Conservation (phyloP, 257 asterid species). For the Fraxinus cuspidata region DNA sequence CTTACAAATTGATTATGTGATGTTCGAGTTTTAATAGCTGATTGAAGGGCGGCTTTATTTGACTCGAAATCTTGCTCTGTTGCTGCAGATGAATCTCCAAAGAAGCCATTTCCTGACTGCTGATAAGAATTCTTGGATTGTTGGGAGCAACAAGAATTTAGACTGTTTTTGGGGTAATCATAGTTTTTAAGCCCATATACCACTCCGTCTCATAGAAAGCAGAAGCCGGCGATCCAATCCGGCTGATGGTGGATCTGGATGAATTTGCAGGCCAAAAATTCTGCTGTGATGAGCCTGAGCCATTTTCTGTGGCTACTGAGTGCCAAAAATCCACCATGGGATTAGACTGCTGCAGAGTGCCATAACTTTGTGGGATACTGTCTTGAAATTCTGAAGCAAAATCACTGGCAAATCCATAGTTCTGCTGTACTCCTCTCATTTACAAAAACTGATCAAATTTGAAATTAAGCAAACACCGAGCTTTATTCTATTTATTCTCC, state of each 20-base stretch:
- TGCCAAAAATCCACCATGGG: constrained; percentile 35
- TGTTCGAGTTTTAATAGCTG: constrained; percentile 23
- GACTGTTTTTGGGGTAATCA: constrained; percentile 33
- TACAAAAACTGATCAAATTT: neutral
- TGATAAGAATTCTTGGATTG: constrained; percentile 35
- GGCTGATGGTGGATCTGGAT: constrained; percentile 47
- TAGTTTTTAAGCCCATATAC: constrained; percentile 45
- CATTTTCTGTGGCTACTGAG: constrained; percentile 30
- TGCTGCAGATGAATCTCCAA: constrained; percentile 29
- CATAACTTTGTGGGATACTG: constrained; percentile 32
- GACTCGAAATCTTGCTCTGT: constrained; percentile 26
- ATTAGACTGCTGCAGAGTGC: constrained; percentile 32
- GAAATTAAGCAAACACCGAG: neutral
- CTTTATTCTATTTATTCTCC: constrained; percentile 12
- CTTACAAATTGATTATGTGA: constrained; percentile 21
- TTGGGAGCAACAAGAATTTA: constrained; percentile 21
- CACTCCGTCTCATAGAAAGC: constrained; percentile 56
- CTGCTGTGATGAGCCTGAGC: constrained; percentile 27
- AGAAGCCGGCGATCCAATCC: constrained; percentile 60
- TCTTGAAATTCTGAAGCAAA: constrained; percentile 33
- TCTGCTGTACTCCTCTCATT: constrained; percentile 50
- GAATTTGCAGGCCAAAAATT: constrained; percentile 35
- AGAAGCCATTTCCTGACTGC: constrained; percentile 38
- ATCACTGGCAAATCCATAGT: constrained; percentile 37
- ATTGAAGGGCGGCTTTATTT: constrained; percentile 1